phyloP scores from a whole-genome alignment of 805 yeast species.

The Ogataea polymorpha region DNA sequence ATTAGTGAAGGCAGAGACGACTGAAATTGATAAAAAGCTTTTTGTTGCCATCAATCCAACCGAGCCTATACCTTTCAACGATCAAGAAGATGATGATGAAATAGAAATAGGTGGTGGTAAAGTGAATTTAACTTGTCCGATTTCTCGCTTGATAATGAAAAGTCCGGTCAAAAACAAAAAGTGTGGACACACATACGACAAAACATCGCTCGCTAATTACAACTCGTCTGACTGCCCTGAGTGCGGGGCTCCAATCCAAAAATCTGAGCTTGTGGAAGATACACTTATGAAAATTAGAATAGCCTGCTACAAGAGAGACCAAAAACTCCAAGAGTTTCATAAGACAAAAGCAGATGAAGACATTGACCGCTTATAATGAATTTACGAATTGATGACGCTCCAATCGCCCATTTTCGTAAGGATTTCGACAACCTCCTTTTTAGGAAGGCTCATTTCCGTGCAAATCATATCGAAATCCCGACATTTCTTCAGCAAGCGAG shows the following conservation, averaged over 20 bases:
- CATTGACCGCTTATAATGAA: conserved; percentile 14
- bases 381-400: conserved; percentile 39
- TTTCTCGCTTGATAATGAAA: conserved; percentile 49
- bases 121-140: conserved; percentile 66
- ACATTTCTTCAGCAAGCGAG: conserved; percentile 47
- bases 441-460: conserved; percentile 59
- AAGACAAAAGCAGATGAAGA: conserved; percentile 19
- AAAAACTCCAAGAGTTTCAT: conserved; percentile 14
- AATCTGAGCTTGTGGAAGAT: conserved; percentile 43
- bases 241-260: conserved; percentile 39
- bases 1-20: conserved; percentile 7
- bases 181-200: conserved; percentile 66
- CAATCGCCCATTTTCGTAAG: conserved; percentile 46
- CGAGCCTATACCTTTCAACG: conserved; percentile 51
- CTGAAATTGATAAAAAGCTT: conserved; percentile 37
- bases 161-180: conserved; percentile 52
- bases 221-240: conserved; percentile 51
- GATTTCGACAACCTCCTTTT: conserved; percentile 50
- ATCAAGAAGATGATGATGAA: conserved; percentile 47
- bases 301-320: conserved; percentile 33
- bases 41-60: conserved; percentile 58
- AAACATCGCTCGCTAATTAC: conserved; percentile 39
- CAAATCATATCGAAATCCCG: conserved; percentile 66
- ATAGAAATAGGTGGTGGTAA: conserved; percentile 67
- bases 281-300: conserved; percentile 55